Percentiles rank a stretch among this genome's conserved stretches.
These are phyloP conservation scores for Seminavis robusta DNA, from an alignment of 108 stramenopile genomes.

Conservation along the genomic window DNA sequence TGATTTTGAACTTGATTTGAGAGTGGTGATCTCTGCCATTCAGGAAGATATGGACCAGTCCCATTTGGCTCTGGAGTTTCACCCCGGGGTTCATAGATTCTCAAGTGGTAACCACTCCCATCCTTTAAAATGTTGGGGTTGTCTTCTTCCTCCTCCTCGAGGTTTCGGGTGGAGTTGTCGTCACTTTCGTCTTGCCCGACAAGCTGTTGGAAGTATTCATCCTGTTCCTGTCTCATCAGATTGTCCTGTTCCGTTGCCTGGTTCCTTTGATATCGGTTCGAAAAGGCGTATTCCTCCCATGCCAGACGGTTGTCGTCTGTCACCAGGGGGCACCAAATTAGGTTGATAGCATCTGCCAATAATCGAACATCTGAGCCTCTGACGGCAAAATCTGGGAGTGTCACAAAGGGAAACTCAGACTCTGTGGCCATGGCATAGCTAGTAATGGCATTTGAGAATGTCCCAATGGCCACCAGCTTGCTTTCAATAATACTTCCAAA, in stretches of 20 bases:
- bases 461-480: too few species aligned
- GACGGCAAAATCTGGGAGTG: too few species aligned
- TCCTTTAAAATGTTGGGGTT: background rate
- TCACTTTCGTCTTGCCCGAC: too few species aligned
- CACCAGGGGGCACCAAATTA: constrained; percentile 6
- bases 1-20: too few species aligned
- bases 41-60: background rate
- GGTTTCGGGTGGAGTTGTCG: background rate
- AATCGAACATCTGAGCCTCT: too few species aligned
- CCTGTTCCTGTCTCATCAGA: constrained; percentile 1
- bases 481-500: too few species aligned
- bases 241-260: constrained; percentile 1
- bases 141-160: too few species aligned
- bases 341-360: background rate
- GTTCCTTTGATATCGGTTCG: constrained; percentile 1
- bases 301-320: constrained; percentile 6
- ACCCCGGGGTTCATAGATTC: background rate
- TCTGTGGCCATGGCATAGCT: too few species aligned
- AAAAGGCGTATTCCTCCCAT: constrained; percentile 16
- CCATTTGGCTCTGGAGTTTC: background rate
- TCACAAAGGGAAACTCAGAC: too few species aligned
- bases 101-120: background rate
- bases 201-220: background rate
- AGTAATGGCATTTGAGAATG: too few species aligned
- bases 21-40: background rate